These are phyloP conservation scores for Phylloporus scabripes DNA, from an alignment of 768 basidiomycete species.

Conservation along the genomic window DNA sequence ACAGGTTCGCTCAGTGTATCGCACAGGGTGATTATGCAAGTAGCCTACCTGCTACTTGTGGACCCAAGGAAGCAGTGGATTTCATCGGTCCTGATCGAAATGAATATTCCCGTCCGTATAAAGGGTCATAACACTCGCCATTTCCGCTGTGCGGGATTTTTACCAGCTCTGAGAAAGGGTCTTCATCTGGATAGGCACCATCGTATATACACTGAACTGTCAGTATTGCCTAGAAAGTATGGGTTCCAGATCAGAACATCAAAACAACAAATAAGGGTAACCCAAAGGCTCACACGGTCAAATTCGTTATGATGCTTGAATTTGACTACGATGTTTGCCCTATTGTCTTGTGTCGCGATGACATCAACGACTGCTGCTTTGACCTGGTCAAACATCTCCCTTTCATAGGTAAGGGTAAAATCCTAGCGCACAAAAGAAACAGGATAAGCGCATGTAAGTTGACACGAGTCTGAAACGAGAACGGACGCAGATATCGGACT, in stretches of 20 bases:
- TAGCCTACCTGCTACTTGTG: not conserved
- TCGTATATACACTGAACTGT: conserved; percentile 11
- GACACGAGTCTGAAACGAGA: not conserved
- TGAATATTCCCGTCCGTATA: not conserved
- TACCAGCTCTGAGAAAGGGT: not conserved
- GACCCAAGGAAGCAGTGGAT: not conserved
- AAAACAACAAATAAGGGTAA: not conserved
- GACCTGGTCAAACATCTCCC: not conserved
- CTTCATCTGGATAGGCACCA: not conserved
- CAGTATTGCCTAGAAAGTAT: not conserved
- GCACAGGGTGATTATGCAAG: not conserved
- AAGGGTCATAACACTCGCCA: not conserved
- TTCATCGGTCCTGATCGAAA: not conserved
- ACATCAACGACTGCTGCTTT: conserved; percentile 3
- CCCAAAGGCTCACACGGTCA: not conserved
- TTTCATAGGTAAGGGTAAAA: conserved; percentile 2
- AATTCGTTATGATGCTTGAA: not conserved
- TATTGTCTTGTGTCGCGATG: conserved; percentile 1
- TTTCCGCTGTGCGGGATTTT: not conserved
- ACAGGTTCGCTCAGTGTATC: not conserved
- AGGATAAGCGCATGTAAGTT: not conserved
- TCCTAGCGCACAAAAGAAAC: not conserved
- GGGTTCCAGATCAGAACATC: not conserved
- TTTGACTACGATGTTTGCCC: conserved; percentile 2
- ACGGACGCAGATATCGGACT: conserved; percentile 11